Evolutionary conservation across 2,329 filamentous ascomycete genomes (phyloP).

Genomic region (Colletotrichum plurivorum): DNA sequence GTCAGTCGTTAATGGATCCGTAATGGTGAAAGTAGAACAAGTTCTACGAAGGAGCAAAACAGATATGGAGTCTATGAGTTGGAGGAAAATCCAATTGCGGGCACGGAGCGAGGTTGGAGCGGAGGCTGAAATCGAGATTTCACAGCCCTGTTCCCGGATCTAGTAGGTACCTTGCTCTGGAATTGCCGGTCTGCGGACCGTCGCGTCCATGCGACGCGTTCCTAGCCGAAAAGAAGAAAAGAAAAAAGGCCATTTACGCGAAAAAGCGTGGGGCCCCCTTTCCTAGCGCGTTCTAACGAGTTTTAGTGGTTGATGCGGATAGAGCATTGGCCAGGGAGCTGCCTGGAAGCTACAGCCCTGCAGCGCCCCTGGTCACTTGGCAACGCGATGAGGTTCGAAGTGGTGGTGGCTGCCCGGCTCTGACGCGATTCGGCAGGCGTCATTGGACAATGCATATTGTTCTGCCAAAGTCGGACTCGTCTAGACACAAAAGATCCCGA

Average conservation of each 20-base stretch:
- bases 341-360: conserved; percentile 35
- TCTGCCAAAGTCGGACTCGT: not conserved
- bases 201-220: conserved; percentile 35
- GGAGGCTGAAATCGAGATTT: conserved; percentile 28
- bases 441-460: conserved; percentile 26
- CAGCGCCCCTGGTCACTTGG: conserved; percentile 21
- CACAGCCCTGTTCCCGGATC: conserved; percentile 4
- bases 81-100: not conserved
- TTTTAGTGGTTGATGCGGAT: conserved; percentile 25
- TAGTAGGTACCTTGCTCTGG: not conserved
- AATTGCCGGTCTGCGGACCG: conserved; percentile 31
- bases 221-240: not conserved
- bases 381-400: conserved; percentile 8
- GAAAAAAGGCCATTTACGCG: conserved; percentile 31
- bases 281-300: conserved; percentile 25
- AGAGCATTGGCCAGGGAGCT: conserved; percentile 5
- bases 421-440: not conserved
- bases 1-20: not conserved
- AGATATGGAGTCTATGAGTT: not conserved
- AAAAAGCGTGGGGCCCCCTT: conserved; percentile 17
- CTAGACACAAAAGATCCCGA: not conserved
- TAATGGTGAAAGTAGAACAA: not conserved
- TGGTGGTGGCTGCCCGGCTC: conserved; percentile 25
- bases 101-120: conserved; percentile 15
- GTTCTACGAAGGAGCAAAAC: not conserved